phyloP scores from a whole-genome alignment of 2,329 filamentous ascomycete species.

The Beauveria asiatica region DNA sequence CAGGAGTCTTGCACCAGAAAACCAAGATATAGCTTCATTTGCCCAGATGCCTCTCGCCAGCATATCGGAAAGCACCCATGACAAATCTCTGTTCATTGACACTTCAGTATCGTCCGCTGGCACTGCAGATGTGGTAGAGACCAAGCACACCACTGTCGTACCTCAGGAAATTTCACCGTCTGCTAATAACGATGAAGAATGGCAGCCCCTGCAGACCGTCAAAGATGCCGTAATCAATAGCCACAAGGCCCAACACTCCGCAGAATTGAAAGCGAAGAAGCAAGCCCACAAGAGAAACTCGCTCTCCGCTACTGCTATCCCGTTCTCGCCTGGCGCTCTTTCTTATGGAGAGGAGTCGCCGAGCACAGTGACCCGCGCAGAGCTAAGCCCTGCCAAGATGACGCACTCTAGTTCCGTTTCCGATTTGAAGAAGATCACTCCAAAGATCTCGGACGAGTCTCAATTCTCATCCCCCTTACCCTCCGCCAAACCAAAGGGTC shows the following conservation, averaged over 20 bases:
- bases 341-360: slow-evolving; percentile 20
- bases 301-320: slow-evolving; percentile 61
- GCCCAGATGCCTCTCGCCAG: slow-evolving; percentile 31
- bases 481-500: slow-evolving; percentile 33
- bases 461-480: slow-evolving; percentile 39
- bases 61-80: slow-evolving; percentile 27
- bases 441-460: slow-evolving; percentile 28
- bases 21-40: slow-evolving; percentile 67
- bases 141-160: slow-evolving; percentile 42
- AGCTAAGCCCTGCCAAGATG: slow-evolving; percentile 3
- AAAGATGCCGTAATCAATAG: slow-evolving; percentile 35
- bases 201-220: neutral
- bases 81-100: slow-evolving; percentile 35
- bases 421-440: slow-evolving; percentile 5
- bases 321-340: slow-evolving; percentile 49
- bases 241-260: slow-evolving; percentile 13
- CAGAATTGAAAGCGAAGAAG: slow-evolving; percentile 1
- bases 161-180: slow-evolving; percentile 45
- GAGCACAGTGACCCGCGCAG: slow-evolving; percentile 4
- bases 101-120: slow-evolving; percentile 46
- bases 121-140: slow-evolving; percentile 45
- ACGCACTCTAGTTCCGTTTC: neutral
- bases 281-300: slow-evolving; percentile 25
- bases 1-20: slow-evolving; percentile 54
- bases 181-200: neutral